phyloP scores from a whole-genome alignment of 805 yeast species.

The Starmerella ratchasimensis region DNA sequence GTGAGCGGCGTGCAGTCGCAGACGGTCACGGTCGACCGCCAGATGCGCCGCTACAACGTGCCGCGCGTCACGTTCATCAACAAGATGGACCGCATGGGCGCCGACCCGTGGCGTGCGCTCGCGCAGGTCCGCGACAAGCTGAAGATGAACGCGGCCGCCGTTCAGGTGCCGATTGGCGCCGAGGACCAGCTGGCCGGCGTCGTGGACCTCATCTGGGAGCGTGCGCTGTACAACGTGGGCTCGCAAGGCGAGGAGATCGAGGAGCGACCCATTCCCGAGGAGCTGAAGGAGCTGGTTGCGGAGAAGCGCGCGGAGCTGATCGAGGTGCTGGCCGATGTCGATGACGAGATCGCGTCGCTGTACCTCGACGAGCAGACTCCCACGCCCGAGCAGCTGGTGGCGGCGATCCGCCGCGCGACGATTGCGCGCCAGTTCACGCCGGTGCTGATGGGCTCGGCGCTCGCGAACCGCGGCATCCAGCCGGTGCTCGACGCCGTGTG shows the following conservation, averaged over 20 bases:
- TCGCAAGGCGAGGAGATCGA: conserved; percentile 75
- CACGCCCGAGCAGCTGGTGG: conserved; percentile 64
- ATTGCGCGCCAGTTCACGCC: conserved; percentile 94
- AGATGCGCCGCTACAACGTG: conserved; percentile 95
- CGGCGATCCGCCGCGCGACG: conserved; percentile 86
- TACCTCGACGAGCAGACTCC: conserved; percentile 86
- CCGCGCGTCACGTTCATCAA: conserved; percentile 93
- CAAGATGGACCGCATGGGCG: conserved; percentile 99
- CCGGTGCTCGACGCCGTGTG: conserved; percentile 92
- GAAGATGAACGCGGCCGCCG: conserved; percentile 90
- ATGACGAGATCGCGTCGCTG: conserved; percentile 91
- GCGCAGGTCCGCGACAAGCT: conserved; percentile 80
- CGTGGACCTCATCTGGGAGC: conserved; percentile 80
- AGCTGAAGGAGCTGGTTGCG: conserved; percentile 66
- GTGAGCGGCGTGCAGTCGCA: conserved; percentile 98
- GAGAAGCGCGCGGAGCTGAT: conserved; percentile 77
- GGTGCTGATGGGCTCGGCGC: conserved; percentile 98
- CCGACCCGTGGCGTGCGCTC: conserved; percentile 90
- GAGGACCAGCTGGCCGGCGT: conserved; percentile 77
- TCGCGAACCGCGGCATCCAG: conserved; percentile 92
- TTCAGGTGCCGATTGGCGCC: conserved; percentile 94
- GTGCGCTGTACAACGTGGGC: conserved; percentile 66
- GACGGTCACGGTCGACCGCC: conserved; percentile 96
- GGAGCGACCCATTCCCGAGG: conserved; percentile 56
- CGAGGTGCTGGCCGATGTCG: conserved; percentile 95